A percentile compares a stretch with the other conserved stretches of the same genome.
Conservation (phyloP, 495 filamentous ascomycete species). For the Podospora bellae-mahoneyi region DNA sequence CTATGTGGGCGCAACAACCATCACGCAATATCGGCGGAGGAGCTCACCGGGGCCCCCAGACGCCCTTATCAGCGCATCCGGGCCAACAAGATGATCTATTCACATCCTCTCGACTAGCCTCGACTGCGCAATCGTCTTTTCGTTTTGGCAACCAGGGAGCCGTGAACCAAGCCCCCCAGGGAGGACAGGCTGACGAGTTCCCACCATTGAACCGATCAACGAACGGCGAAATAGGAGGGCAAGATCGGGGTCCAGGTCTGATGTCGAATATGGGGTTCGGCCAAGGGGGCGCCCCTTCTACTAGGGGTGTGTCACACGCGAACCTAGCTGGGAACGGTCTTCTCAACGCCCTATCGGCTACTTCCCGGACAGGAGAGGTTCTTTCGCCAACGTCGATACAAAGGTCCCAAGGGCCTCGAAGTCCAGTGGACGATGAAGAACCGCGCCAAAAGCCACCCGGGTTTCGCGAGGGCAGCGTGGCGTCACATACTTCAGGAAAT, state of each 20-base stretch:
- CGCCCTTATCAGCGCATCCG: constrained; percentile 50
- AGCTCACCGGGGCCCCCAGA: constrained; percentile 64
- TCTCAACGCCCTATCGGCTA: constrained; percentile 57
- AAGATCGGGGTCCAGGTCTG: constrained; percentile 60
- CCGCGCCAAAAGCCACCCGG: constrained; percentile 40
- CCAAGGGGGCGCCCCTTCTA: constrained; percentile 33
- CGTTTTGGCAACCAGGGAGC: constrained; percentile 50
- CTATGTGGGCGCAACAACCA: constrained; percentile 60
- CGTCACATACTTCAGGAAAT: constrained; percentile 34
- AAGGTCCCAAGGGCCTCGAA: constrained; percentile 43
- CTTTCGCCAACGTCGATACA: constrained; percentile 39
- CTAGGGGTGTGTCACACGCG: constrained; percentile 30
- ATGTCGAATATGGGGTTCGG: constrained; percentile 67
- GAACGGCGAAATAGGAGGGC: constrained; percentile 65
- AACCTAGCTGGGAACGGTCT: constrained; percentile 51
- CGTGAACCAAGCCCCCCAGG: constrained; percentile 59
- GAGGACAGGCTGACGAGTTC: constrained; percentile 75
- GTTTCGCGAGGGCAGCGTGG: constrained; percentile 41
- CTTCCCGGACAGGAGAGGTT: constrained; percentile 39
- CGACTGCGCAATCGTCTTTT: constrained; percentile 57
- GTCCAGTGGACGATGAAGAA: constrained; percentile 38
- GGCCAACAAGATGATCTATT: constrained; percentile 59
- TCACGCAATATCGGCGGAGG: constrained; percentile 49
- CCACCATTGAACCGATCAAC: constrained; percentile 72
- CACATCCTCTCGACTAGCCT: constrained; percentile 50